Conservation (phyloP, 2,329 filamentous ascomycete species). For the Aspergillus ochraceoroseus region DNA sequence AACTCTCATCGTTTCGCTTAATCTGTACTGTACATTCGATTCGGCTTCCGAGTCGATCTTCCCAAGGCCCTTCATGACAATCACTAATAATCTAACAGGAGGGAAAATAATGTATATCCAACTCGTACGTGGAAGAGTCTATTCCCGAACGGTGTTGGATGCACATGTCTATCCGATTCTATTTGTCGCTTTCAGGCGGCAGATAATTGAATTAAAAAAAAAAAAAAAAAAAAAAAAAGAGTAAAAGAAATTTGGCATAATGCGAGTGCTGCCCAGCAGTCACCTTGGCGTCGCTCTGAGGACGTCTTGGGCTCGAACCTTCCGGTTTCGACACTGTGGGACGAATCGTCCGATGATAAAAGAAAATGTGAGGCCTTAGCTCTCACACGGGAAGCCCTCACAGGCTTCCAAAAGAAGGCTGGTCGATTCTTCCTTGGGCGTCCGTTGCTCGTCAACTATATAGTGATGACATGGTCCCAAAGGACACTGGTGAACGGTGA, state of each 20-base stretch:
- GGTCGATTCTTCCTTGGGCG: not conserved
- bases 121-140: too few relatives aligned
- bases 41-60: too few relatives aligned
- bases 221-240: slow-evolving; percentile 1
- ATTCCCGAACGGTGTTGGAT: too few relatives aligned
- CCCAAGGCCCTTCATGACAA: too few relatives aligned
- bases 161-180: slow-evolving; percentile 13
- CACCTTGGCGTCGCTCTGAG: slow-evolving; percentile 3
- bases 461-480: slow-evolving; percentile 12
- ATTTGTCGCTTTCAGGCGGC: slow-evolving; percentile 14
- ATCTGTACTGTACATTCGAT: too few relatives aligned
- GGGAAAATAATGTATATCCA: too few relatives aligned
- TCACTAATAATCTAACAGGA: too few relatives aligned
- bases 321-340: slow-evolving; percentile 2
- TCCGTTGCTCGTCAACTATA: slow-evolving; percentile 9
- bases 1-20: too few relatives aligned
- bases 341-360: not conserved
- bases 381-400: not conserved
- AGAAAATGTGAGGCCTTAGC: not conserved
- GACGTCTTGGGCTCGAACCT: slow-evolving; percentile 8
- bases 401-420: not conserved
- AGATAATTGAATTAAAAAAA: not conserved
- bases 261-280: slow-evolving; percentile 17
- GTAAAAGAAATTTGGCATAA: slow-evolving; percentile 2
- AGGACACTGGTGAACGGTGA: slow-evolving; percentile 11